Base-by-base conservation (phyloP, 2,329 filamentous ascomycete species). In the Verticillium klebahnii region DNA sequence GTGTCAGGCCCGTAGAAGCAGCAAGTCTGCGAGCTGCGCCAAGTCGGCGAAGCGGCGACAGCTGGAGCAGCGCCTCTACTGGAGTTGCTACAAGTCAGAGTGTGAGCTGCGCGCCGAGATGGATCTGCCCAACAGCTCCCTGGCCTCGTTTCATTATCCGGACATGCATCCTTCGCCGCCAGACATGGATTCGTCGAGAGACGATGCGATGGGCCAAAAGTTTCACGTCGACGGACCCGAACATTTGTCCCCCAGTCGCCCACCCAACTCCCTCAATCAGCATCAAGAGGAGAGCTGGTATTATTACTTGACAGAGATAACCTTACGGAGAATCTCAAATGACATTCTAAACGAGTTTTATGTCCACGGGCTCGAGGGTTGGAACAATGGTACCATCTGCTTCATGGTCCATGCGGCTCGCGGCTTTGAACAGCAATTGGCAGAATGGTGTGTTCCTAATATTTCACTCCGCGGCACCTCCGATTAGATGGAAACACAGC, bases 1-100 rank as follows among this genome's bases (percentile, higher is more conserved):
- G 67, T 32, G 67, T 65, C 31, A 40, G 65, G 32, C 54, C 58
- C 32, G 63, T 62, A 39, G 62, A 57, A 31, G 64, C 63, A 32
- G 58, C 61, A 56, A 59, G 64, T 40, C 61, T 58, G 1, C 52
- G 63, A 5, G 60, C 50, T 5, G 39, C 56, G n/a, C 62, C 60
- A 15, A 60, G 56, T 11, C 58, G 23, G 29, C 61, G 58, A 67
- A 65, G 58, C 62, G 58, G 8, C 69, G 70, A 12, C 69, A 71
- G 5, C 65, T 78, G 2, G 75, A 78, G 63, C 75, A 79, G 61
- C 69, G 75, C 39, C 65, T 79, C 1, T 78, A 77, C 66, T 79
- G 76, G 76, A 75, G 73, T 8, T 77, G 75, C 59, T 78, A 77
- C 68, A 79, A 79, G 65, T 76, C 76, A 1, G 76, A 78, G 64